A percentile compares a stretch with the other conserved stretches of the same genome.
These are phyloP conservation scores for Prorocentrum cordatum DNA, from an alignment of 169 alveolate genomes.

Conservation along the genomic window DNA sequence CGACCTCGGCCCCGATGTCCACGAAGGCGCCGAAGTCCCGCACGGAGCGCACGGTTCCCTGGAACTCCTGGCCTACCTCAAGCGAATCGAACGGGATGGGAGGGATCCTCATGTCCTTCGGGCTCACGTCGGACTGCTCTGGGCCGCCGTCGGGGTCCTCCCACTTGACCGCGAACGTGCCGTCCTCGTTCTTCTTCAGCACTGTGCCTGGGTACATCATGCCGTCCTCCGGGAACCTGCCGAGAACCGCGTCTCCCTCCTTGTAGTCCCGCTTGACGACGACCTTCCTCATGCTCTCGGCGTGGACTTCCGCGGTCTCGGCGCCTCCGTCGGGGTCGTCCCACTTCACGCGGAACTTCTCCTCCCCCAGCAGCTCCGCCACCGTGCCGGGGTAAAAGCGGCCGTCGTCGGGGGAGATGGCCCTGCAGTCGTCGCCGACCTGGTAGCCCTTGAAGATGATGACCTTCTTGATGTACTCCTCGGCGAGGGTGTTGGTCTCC, in stretches of 20 bases:
- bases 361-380: slow-evolving; percentile 5
- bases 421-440: slow-evolving; percentile 12
- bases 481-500: not conserved
- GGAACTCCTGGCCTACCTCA: slow-evolving; percentile 21
- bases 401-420: slow-evolving; percentile 26
- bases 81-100: slow-evolving; percentile 17
- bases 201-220: slow-evolving; percentile 7
- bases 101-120: slow-evolving; percentile 35
- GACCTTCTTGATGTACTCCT: slow-evolving; percentile 29
- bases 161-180: slow-evolving; percentile 35
- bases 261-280: not conserved
- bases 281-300: not conserved
- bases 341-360: slow-evolving; percentile 32
- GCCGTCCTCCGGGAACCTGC: slow-evolving; percentile 12
- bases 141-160: slow-evolving; percentile 47
- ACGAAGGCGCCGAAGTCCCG: slow-evolving; percentile 40
- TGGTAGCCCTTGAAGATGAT: slow-evolving; percentile 19
- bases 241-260: not conserved
- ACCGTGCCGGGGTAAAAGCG: slow-evolving; percentile 21
- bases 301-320: not conserved
- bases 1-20: slow-evolving; percentile 25
- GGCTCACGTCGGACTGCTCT: not conserved
- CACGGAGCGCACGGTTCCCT: slow-evolving; percentile 14
- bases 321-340: slow-evolving; percentile 48
- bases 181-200: not conserved